Evolutionary conservation across 2,329 filamentous ascomycete genomes (phyloP).

Genomic region (Aspergillus ochraceus): DNA sequence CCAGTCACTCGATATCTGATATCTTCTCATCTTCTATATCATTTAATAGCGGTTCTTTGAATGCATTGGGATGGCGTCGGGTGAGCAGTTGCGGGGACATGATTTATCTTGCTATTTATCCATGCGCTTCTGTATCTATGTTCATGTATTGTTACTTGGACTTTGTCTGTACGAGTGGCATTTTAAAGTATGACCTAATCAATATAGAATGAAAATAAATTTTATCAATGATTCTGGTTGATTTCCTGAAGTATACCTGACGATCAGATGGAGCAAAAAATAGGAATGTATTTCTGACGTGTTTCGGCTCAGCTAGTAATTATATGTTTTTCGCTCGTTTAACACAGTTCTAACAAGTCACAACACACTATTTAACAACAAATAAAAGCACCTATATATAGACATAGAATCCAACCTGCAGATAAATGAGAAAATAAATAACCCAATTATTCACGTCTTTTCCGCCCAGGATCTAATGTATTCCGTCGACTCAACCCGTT

Average conservation of each 20-base stretch:
- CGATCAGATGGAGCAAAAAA: too few relatives aligned
- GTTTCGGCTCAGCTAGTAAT: too few relatives aligned
- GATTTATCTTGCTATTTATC: background rate
- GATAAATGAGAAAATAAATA: background rate
- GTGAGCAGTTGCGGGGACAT: slow-evolving; percentile 5
- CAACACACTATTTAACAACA: too few relatives aligned
- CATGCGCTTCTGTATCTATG: background rate
- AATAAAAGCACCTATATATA: too few relatives aligned
- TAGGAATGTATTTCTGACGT: too few relatives aligned
- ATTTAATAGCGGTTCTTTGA: slow-evolving; percentile 21
- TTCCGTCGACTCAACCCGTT: slow-evolving; percentile 57
- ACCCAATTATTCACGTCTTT: slow-evolving; percentile 11
- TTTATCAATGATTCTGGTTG: background rate
- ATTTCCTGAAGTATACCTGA: too few relatives aligned
- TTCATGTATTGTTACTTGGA: background rate
- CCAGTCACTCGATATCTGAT: slow-evolving; percentile 18
- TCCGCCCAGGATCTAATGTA: slow-evolving; percentile 48
- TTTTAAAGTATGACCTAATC: slow-evolving; percentile 2
- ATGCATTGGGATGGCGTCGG: slow-evolving; percentile 36
- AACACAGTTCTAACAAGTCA: too few relatives aligned
- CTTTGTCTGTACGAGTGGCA: slow-evolving; percentile 2
- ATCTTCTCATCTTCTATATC: slow-evolving; percentile 20
- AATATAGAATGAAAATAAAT: background rate
- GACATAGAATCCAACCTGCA: too few relatives aligned
- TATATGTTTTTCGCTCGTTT: background rate